A percentile compares a stretch with the other conserved stretches of the same genome.
These are phyloP conservation scores for Candida vartiovaarae DNA, from an alignment of 805 yeast species.

Conservation along the genomic window DNA sequence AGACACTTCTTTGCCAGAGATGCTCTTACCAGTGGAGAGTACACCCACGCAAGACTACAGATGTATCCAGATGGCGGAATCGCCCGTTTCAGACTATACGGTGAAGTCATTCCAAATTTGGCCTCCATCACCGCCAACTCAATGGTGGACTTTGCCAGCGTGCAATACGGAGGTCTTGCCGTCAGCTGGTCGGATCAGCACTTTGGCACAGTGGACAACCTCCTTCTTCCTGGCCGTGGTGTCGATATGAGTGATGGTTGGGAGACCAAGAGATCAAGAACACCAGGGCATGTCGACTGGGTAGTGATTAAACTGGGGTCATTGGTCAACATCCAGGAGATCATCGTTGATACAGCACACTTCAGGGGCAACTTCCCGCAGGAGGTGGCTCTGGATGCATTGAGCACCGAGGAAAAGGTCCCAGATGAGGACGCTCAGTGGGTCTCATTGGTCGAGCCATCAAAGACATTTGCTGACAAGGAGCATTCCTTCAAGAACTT, in stretches of 20 bases:
- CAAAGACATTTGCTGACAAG: constrained; percentile 76
- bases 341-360: constrained; percentile 87
- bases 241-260: constrained; percentile 97
- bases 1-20: constrained; percentile 73
- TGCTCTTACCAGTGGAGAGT: constrained; percentile 49
- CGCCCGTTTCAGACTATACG: constrained; percentile 88
- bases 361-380: constrained; percentile 95
- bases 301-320: constrained; percentile 77
- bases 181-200: constrained; percentile 84
- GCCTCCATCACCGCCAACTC: constrained; percentile 28
- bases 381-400: constrained; percentile 60
- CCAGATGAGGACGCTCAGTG: constrained; percentile 43
- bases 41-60: constrained; percentile 74
- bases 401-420: constrained; percentile 31
- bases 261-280: constrained; percentile 91
- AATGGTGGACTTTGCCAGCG: constrained; percentile 70
- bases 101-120: constrained; percentile 68
- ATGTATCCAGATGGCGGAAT: constrained; percentile 99
- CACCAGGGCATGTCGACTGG: constrained; percentile 86
- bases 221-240: constrained; percentile 90
- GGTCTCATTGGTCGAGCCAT: constrained; percentile 55
- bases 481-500: constrained; percentile 53
- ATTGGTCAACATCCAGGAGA: constrained; percentile 43
- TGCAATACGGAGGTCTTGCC: constrained; percentile 84
- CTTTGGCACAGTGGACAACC: constrained; percentile 86